Evolutionary conservation across 176 grass and related monocot genomes (phyloP), one percentile per base, ranked within the genome.

Genomic region (Areca catechu): DNA sequence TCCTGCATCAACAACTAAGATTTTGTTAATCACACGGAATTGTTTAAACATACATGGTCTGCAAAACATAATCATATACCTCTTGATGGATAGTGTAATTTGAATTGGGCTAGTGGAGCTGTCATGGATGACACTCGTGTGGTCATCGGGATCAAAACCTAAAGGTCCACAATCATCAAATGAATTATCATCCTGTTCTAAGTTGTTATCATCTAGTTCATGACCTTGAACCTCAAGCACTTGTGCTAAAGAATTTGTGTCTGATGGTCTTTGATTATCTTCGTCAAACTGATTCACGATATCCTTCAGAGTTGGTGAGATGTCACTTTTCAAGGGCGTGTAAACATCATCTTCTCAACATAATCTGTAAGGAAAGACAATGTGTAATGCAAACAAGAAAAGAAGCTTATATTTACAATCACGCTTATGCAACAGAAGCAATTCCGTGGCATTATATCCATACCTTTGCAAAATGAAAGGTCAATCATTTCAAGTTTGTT

Each of bases 241-340:
- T 77, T 88, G 77, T 59, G 59, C 61, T 27, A 58, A 77, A 75
- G 56, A 75, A 64, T 51, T 60, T 37, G 69, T 58, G 49, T 80
- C 60, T 30, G 65, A 50, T 24, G 86, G 72, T 65, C 92, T 91
- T 62, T 69, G 68, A 73, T 91, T 91, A 51, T 88, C 86, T 72
- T 88, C 92, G 75, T 97, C 86, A 85, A 97, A 97, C 49, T 82
- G 86, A 70, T 68, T 76, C 28, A 97, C n/a, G 6, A 97, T 97
- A 51, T 87, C 65, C 51, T 71, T 85, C 53, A 97, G 66, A 19
- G 86, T 85, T 53, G 92, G 92, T 75, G 92, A 88, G 51, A 91
- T 97, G 50, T 91, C 92, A 66, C 77, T 75, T 62, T 64, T 69
- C 17, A 79, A 48, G 58, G 72, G 86, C 80, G 91, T 74, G 67